Evolutionary conservation across 1,139 yeast genomes (phyloP), one percentile per base, ranked within the genome.

Genomic region (Yamadazyma atlantica): DNA sequence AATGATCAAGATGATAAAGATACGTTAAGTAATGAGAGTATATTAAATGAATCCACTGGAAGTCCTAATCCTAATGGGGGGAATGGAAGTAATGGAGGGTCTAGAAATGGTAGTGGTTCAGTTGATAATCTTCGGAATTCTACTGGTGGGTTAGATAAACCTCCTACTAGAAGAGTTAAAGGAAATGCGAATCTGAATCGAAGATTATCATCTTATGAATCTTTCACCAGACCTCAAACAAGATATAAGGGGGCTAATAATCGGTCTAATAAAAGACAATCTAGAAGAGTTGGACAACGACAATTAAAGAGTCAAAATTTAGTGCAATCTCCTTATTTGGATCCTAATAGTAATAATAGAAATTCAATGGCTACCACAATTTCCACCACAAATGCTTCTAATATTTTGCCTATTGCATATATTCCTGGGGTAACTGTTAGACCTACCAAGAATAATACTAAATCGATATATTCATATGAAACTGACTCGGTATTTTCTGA

Each of bases 371-470:
- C 87, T 5, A 76, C 85, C 15, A 74, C 87, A 4, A 73, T 80
- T 21, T 70, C 84, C 38, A 82, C 92, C 7, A 66, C 74, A 36
- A 78, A 85, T 48, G 95, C 94, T 4, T 85, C 95, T 7, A 89
- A 90, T 58, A 82, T 90, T 44, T 75, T 89, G 44, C 96, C 96
- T n/a, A 84, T 89, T 46, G 96, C 95, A 2, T 89, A 89, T 57
- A 87, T 89, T 43, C 97, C 97, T 0, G 97, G 97, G 28, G 96
- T 88, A 28, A 84, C 88, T 1, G 81, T 80, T n/a, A 66, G 82
- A 19, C 77, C 77, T 27, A 62, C 76, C 31, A 61, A 67, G 50
- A 60, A 75, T 60, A 59, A 71, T 50, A 65, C 79, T 49, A 54
- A 71, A 34, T 65, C 73, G 30, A 64, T 75, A 16, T 75, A 72